Base-by-base conservation (phyloP, 1,284 basidiomycete species). In the Polyporus tsugae region DNA sequence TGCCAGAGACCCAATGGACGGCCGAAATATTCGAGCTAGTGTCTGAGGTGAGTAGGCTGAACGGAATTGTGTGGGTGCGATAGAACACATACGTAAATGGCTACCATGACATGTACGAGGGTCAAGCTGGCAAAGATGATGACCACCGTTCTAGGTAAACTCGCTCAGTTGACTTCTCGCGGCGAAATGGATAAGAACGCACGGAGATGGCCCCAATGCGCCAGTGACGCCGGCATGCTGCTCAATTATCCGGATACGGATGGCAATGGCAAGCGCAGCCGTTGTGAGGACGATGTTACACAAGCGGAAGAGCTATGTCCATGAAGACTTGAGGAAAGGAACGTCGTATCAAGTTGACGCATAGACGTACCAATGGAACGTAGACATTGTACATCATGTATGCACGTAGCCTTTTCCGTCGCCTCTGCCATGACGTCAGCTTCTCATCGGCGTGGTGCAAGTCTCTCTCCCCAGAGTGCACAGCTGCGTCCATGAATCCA, bases 1-100 rank as follows among this genome's bases (percentile, higher is more conserved):
- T 87, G 86, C 96, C 96, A 97, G 38, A 97, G 84, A 15, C 95
- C 96, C 53, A 97, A 85, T 4, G 96, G 95, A 42, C 93, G 89
- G 55, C 95, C 93, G 78, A 96, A 95, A 80, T 97, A 97, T 81
- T 97, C 95, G 64, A 95, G 84, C 93, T 95, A 76, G 49, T 65
- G 61, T 17, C 13, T 42, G 66, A 49, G 73, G n/a, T 67, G 58
- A 69, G 63, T 49, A 17, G 67, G 38, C 52, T 57, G 17, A 33
- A 57, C 57, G 46, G 38, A 29, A 29, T 36, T 38, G 39, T 6
- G 36, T 25, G 13, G 22, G 10, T 41, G 42, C 13, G 13, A 22
- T 55, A 35, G 65, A 39, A 35, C 10, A 82, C 91, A 69, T 78
- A 94, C 93, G 78, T 94, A 95, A 72, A 96, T 89, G 46, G 93